phyloP scores from a whole-genome alignment of 2,329 filamentous ascomycete genomes.

The Aspergillus neoniger region DNA sequence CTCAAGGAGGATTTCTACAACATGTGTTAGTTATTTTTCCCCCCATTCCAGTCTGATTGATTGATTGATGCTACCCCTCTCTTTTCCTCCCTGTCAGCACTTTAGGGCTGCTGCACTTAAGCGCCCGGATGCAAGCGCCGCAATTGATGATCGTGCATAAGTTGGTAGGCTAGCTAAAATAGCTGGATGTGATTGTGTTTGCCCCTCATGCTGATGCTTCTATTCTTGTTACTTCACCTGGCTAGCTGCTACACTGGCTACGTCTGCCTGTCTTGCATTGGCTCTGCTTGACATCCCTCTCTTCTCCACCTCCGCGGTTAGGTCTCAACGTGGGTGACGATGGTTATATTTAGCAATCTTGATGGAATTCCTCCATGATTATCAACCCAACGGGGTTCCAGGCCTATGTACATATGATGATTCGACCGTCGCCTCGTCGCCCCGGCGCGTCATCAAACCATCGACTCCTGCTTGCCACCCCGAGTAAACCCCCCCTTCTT shows the following conservation, averaged over 20 bases:
- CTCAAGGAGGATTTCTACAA: too few relatives aligned
- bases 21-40: too few relatives aligned
- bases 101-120: conserved; percentile 8
- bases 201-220: not conserved
- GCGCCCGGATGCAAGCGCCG: conserved; percentile 6
- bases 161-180: too few relatives aligned
- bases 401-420: not conserved
- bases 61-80: not conserved
- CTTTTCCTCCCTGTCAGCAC: not conserved
- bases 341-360: not conserved
- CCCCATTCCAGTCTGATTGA: not conserved
- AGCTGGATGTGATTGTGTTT: too few relatives aligned
- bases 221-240: conserved; percentile 1
- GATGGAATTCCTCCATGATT: not conserved
- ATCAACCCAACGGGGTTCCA: not conserved
- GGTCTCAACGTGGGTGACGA: not conserved
- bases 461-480: not conserved
- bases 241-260: too few relatives aligned
- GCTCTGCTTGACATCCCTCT: too few relatives aligned
- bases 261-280: too few relatives aligned
- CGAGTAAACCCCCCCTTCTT: not conserved
- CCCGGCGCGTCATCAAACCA: not conserved
- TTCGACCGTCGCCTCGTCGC: not conserved
- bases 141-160: not conserved
- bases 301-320: not conserved